Base-by-base conservation (phyloP, 768 basidiomycete species). In the Lactarius evosmus region DNA sequence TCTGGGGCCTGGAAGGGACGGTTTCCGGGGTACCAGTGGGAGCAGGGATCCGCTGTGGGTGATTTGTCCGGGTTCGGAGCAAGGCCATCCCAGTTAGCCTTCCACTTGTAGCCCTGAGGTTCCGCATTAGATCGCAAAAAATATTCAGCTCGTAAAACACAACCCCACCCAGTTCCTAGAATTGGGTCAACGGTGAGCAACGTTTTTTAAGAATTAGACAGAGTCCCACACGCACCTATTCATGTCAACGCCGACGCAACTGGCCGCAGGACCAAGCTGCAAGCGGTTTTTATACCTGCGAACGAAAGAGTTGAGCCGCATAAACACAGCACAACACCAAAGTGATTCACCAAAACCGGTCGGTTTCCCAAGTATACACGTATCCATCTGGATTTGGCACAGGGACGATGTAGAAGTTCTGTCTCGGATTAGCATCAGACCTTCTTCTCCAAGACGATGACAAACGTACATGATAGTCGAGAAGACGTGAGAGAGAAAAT, bases 1-100 rank as follows among this genome's bases (percentile, higher is more conserved):
- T 95, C 92, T 2, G 84, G 82, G 0, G 91, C 82, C 71, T 93
- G 83, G 74, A 93, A 95, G 0, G 91, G 78, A 8, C 84, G 80
- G 41, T 78, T 76, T 16, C 93, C 93, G 0, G 91, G 87, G 70
- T 85, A 94, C 80, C 86, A 86, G 55, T 88, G 83, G 5, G 85
- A 84, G 71, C 93, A 95, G 0, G 87, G 82, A 67, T 85, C 80
- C 4, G 74, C 72, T 1, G 73, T 74, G 41, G 60, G 60, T 55
- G 36, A 59, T 14, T 55, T 65, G 34, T 67, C 52, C 51, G 53
- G 63, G 56, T 52, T 41, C 58, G 7, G 22, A 16, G 41, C 6
- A 27, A 25, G 25, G 41, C 66, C 34, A 30, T 69, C 62, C 53
- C 61, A n/a, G n/a, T 60, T 74, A 2, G 76, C 71, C 69, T 81